Evolutionary conservation across 441 rosid species (phyloP).

Genomic region (Erodium trifolium): DNA sequence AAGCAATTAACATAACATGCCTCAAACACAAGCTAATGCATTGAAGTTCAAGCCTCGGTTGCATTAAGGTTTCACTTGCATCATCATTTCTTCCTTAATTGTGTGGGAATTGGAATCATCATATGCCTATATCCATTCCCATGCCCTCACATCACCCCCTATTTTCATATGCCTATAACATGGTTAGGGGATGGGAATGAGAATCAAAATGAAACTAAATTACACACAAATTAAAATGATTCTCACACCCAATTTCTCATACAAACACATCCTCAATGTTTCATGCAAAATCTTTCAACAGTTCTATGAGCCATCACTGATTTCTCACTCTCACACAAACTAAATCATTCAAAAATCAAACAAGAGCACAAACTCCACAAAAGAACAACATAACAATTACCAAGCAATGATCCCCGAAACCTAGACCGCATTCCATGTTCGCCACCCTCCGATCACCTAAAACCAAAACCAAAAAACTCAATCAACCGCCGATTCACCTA

Average conservation of each 20-base stretch:
- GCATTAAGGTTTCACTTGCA: neutral
- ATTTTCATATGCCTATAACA: neutral
- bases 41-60: neutral
- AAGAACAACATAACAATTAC: neutral
- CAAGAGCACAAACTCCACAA: neutral
- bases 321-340: neutral
- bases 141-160: neutral
- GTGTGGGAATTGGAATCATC: no score
- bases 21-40: neutral
- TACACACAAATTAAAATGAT: neutral
- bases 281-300: neutral
- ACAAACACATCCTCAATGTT: neutral
- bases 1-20: neutral
- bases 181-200: neutral
- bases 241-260: neutral
- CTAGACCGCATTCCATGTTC: neutral
- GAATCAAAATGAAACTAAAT: neutral
- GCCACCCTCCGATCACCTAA: constrained; percentile 3
- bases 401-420: constrained; percentile 2
- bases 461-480: neutral
- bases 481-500: neutral
- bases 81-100: neutral
- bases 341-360: neutral
- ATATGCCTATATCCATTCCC: neutral
- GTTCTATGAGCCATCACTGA: neutral